Evolutionary conservation across 2,329 filamentous ascomycete species (phyloP).

Genomic region (Pseudocercospora crystallina): DNA sequence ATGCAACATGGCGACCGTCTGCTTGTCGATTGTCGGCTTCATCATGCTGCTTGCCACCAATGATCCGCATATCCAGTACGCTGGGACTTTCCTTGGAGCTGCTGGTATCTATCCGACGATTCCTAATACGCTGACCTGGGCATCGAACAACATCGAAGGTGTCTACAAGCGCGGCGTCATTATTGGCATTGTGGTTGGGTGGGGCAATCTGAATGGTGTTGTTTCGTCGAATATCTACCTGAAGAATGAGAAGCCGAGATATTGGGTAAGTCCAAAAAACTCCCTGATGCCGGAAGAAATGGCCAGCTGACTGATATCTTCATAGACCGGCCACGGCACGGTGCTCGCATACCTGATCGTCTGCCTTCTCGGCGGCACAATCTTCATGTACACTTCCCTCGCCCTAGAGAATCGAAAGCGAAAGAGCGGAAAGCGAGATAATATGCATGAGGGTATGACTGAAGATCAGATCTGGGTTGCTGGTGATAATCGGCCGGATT

Average conservation of each 20-base stretch:
- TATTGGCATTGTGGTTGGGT: conserved; percentile 78
- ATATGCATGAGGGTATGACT: conserved; percentile 64
- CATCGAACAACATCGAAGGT: conserved; percentile 82
- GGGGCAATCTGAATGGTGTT: conserved; percentile 85
- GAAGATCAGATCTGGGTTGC: conserved; percentile 62
- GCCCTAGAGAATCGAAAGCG: conserved; percentile 69
- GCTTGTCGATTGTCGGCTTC: conserved; percentile 77
- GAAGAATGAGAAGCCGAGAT: conserved; percentile 20
- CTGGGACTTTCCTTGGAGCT: conserved; percentile 16
- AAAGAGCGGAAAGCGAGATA: conserved; percentile 62
- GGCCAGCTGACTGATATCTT: too few relatives aligned
- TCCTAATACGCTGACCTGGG: conserved; percentile 83
- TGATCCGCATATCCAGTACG: conserved; percentile 61
- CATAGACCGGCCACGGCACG: conserved; percentile 67
- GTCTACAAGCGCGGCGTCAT: conserved; percentile 88
- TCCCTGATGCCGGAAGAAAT: too few relatives aligned
- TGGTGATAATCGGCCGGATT: conserved; percentile 61
- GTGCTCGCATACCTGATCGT: conserved; percentile 74
- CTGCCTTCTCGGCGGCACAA: conserved; percentile 60
- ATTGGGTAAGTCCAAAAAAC: conserved; percentile 6
- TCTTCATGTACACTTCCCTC: conserved; percentile 64
- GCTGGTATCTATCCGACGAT: conserved; percentile 43
- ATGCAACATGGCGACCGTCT: conserved; percentile 72
- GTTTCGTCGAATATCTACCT: conserved; percentile 78
- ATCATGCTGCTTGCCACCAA: conserved; percentile 70